A percentile compares a stretch with the other conserved stretches of the same genome.
Evolutionary conservation across 1,139 yeast species (phyloP).

Genomic region (Pichiaceae sp.): DNA sequence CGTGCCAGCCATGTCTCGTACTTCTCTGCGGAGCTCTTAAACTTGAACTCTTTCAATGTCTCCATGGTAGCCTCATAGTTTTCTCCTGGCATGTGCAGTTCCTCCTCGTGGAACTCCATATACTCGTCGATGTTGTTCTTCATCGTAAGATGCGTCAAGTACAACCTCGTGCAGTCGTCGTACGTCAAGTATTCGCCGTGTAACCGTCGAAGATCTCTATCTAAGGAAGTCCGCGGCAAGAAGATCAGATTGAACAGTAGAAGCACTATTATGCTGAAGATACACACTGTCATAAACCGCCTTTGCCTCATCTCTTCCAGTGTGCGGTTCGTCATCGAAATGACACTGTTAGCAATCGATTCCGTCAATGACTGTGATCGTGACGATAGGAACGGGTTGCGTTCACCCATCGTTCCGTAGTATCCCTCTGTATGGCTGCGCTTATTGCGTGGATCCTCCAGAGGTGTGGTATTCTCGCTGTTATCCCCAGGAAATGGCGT

Average conservation of each 20-base stretch:
- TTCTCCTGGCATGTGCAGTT: conserved; percentile 35
- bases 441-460: background rate
- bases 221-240: conserved; percentile 78
- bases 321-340: conserved; percentile 18
- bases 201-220: conserved; percentile 72
- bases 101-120: conserved; percentile 28
- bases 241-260: conserved; percentile 61
- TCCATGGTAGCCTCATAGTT: conserved; percentile 29
- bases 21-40: conserved; percentile 40
- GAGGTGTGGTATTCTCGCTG: background rate
- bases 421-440: background rate
- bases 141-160: conserved; percentile 27
- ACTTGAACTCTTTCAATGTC: conserved; percentile 10
- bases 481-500: conserved; percentile 3
- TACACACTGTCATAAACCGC: conserved; percentile 28
- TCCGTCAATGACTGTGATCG: conserved; percentile 11
- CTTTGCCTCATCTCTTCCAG: conserved; percentile 20
- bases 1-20: conserved; percentile 50
- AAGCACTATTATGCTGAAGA: conserved; percentile 36
- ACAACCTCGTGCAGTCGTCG: conserved; percentile 53
- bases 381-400: background rate
- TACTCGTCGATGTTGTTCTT: conserved; percentile 27
- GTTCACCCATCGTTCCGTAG: background rate
- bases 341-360: conserved; percentile 19
- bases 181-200: conserved; percentile 58